phyloP scores from a whole-genome alignment of 2,329 filamentous ascomycete genomes.

The Reticulascus tulasneorum region DNA sequence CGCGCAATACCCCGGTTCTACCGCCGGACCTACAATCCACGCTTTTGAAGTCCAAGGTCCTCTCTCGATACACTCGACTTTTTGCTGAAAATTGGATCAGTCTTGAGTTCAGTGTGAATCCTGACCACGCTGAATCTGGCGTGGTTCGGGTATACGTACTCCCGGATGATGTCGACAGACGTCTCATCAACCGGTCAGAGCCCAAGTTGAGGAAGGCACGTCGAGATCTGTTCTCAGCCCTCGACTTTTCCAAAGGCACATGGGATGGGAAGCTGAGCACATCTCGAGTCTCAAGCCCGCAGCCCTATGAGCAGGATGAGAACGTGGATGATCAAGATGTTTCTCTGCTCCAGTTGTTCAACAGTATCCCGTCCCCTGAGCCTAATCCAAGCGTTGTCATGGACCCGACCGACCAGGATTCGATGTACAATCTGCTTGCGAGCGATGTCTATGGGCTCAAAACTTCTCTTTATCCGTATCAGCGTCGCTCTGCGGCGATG shows the following conservation, averaged over 20 bases:
- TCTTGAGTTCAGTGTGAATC: slow-evolving; percentile 31
- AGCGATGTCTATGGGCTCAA: slow-evolving; percentile 53
- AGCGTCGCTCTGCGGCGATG: slow-evolving; percentile 71
- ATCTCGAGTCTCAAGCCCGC: slow-evolving; percentile 8
- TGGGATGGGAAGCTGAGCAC: slow-evolving; percentile 48
- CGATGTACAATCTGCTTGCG: slow-evolving; percentile 53
- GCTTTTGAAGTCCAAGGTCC: slow-evolving; percentile 23
- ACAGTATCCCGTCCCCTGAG: slow-evolving; percentile 64
- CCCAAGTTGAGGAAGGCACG: slow-evolving; percentile 41
- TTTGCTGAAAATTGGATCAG: slow-evolving; percentile 37
- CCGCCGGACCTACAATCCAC: slow-evolving; percentile 22
- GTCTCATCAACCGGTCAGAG: slow-evolving; percentile 45
- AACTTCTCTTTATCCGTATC: slow-evolving; percentile 71
- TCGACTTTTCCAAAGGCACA: slow-evolving; percentile 52
- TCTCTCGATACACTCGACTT: slow-evolving; percentile 23
- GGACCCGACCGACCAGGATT: slow-evolving; percentile 46
- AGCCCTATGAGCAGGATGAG: slow-evolving; percentile 34
- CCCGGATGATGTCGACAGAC: slow-evolving; percentile 60
- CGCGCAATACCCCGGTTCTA: too few species aligned
- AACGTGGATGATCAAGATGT: slow-evolving; percentile 31
- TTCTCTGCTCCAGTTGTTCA: slow-evolving; percentile 69
- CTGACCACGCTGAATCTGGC: slow-evolving; percentile 16
- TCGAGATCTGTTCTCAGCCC: slow-evolving; percentile 39
- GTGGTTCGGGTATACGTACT: slow-evolving; percentile 57
- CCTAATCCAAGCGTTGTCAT: slow-evolving; percentile 48